Conservation (phyloP, 2,329 filamentous ascomycete species). For the Diaporthe citrichinensis region DNA sequence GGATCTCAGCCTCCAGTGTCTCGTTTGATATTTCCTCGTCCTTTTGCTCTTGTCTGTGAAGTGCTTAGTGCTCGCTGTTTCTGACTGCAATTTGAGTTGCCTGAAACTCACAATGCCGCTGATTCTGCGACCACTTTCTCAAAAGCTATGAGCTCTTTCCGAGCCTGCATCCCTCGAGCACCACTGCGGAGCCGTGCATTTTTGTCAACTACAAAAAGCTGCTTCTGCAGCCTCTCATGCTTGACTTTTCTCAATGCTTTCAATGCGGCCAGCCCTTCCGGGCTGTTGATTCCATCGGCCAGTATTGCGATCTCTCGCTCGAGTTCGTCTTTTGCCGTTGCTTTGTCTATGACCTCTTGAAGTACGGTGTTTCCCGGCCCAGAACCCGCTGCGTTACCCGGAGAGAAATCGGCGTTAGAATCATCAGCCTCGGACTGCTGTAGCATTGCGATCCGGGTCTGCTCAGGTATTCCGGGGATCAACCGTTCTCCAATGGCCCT, state of each 20-base stretch:
- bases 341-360: slow-evolving; percentile 76
- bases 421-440: slow-evolving; percentile 73
- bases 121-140: slow-evolving; percentile 77
- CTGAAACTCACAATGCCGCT: slow-evolving; percentile 59
- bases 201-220: slow-evolving; percentile 79
- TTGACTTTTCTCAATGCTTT: slow-evolving; percentile 73
- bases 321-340: slow-evolving; percentile 68
- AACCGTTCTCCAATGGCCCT: slow-evolving; percentile 83
- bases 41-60: slow-evolving; percentile 62
- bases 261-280: slow-evolving; percentile 71
- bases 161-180: slow-evolving; percentile 78
- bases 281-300: slow-evolving; percentile 71
- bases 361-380: slow-evolving; percentile 63
- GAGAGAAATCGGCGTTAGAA: slow-evolving; percentile 47
- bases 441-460: slow-evolving; percentile 75
- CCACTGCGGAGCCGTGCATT: slow-evolving; percentile 82
- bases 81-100: background rate
- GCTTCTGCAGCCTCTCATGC: slow-evolving; percentile 72
- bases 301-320: slow-evolving; percentile 73
- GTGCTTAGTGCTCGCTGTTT: slow-evolving; percentile 25
- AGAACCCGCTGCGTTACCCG: slow-evolving; percentile 36
- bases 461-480: slow-evolving; percentile 80
- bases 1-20: slow-evolving; percentile 73
- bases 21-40: slow-evolving; percentile 70
- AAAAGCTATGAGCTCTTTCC: slow-evolving; percentile 79